Conservation (phyloP, 2,329 filamentous ascomycete genomes). For the Arthroderma sp. region DNA sequence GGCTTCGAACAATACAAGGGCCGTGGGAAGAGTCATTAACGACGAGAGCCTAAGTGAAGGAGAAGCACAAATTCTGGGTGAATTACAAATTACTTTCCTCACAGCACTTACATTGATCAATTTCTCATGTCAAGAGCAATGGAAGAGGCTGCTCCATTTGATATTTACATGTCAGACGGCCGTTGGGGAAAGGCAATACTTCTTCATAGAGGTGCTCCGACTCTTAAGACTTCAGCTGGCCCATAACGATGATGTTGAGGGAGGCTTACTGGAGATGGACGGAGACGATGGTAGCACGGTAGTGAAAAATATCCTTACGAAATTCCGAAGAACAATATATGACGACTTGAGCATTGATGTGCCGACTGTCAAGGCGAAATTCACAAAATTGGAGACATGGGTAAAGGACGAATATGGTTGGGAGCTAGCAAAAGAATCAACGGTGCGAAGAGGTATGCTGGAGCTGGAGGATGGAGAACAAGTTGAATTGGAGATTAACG, state of each 20-base stretch:
- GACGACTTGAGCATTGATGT: conserved; percentile 27
- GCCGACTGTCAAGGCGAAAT: conserved; percentile 38
- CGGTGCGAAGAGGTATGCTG: conserved; percentile 46
- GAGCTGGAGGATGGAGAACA: conserved; percentile 52
- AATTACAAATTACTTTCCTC: conserved; percentile 51
- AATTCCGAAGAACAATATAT: conserved; percentile 39
- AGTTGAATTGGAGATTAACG: conserved; percentile 46
- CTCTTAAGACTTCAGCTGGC: conserved; percentile 42
- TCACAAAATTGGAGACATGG: conserved; percentile 45
- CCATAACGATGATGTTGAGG: conserved; percentile 48
- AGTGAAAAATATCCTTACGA: conserved; percentile 40
- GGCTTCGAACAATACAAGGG: conserved; percentile 16
- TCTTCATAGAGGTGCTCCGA: conserved; percentile 43
- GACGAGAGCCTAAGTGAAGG: conserved; percentile 14
- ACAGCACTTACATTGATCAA: conserved; percentile 54
- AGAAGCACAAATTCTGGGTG: conserved; percentile 40
- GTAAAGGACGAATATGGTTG: conserved; percentile 46
- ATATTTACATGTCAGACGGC: conserved; percentile 46
- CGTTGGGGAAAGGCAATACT: conserved; percentile 35
- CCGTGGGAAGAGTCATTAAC: neutral
- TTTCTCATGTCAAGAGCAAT: conserved; percentile 54
- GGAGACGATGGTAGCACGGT: conserved; percentile 41
- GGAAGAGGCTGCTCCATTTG: conserved; percentile 48
- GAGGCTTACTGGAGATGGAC: conserved; percentile 48
- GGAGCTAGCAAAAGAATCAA: conserved; percentile 42